Evolutionary conservation across 805 yeast species (phyloP).

Genomic region (Saccharomycopsis guyanensis): DNA sequence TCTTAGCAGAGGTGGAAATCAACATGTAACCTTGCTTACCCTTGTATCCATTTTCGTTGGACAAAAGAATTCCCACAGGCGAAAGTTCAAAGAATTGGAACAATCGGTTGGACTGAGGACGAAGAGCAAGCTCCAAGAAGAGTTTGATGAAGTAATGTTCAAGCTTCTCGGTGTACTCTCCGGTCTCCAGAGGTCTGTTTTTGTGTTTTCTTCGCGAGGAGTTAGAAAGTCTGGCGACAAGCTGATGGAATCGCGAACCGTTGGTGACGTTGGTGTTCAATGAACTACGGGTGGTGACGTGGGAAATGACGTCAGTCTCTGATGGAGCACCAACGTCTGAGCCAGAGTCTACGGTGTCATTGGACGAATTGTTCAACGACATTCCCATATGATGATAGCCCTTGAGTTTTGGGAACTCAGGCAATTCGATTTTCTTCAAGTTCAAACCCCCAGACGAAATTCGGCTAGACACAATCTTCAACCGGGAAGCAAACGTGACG

Average conservation of each 20-base stretch:
- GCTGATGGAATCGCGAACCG: constrained; percentile 14
- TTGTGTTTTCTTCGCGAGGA: background rate
- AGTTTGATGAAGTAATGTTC: constrained; percentile 63
- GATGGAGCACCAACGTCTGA: background rate
- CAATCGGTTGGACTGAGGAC: constrained; percentile 74
- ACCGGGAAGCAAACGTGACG: constrained; percentile 27
- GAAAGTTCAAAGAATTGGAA: constrained; percentile 88
- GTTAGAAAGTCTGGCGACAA: constrained; percentile 12
- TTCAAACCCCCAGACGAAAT: constrained; percentile 11
- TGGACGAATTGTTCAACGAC: background rate
- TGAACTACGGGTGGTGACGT: constrained; percentile 9
- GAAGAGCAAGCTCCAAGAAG: constrained; percentile 49
- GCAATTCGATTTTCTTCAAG: constrained; percentile 14
- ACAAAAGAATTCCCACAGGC: constrained; percentile 74
- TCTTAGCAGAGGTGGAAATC: constrained; percentile 72
- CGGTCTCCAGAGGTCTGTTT: background rate
- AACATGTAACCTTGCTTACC: constrained; percentile 88
- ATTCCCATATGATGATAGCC: background rate
- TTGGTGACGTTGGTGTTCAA: background rate
- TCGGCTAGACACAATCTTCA: constrained; percentile 6
- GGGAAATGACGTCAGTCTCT: background rate
- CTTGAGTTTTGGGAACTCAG: constrained; percentile 19
- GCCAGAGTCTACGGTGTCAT: constrained; percentile 5
- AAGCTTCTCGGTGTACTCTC: constrained; percentile 33
- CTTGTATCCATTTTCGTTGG: constrained; percentile 70